Evolutionary conservation across 148 eudicot species (phyloP).

Genomic region (Drosera capensis): DNA sequence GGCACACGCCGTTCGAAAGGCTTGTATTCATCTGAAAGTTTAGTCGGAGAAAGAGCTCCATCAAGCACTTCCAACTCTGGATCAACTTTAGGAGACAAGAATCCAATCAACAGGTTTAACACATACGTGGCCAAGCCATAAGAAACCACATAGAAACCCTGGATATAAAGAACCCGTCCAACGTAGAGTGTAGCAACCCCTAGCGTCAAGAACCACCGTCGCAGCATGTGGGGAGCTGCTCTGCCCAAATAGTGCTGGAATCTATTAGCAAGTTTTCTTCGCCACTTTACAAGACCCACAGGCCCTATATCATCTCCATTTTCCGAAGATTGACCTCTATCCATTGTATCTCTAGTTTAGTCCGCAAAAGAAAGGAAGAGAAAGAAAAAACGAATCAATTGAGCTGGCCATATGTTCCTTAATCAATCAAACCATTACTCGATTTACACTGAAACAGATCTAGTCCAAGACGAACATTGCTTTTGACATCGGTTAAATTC

Average conservation of each 20-base stretch:
- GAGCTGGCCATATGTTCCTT: too few species aligned
- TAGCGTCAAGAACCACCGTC: constrained; percentile 60
- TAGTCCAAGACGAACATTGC: too few species aligned
- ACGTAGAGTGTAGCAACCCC: constrained; percentile 28
- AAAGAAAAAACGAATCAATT: too few species aligned
- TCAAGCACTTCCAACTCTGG: constrained; percentile 68
- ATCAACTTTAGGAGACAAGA: constrained; percentile 68
- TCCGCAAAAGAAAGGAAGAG: background rate
- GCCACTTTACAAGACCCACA: constrained; percentile 26
- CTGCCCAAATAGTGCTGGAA: constrained; percentile 54
- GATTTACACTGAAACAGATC: too few species aligned
- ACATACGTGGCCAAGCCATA: constrained; percentile 75
- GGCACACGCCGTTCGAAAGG: constrained; percentile 77
- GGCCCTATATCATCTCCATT: constrained; percentile 15
- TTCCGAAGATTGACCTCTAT: constrained; percentile 16
- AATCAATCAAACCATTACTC: too few species aligned
- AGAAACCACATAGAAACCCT: constrained; percentile 61
- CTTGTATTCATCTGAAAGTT: constrained; percentile 48
- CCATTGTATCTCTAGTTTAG: constrained; percentile 1
- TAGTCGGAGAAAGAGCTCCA: constrained; percentile 47
- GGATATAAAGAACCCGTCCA: constrained; percentile 38
- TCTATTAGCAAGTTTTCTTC: constrained; percentile 22
- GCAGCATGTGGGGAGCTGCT: constrained; percentile 40
- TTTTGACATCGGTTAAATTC: too few species aligned
- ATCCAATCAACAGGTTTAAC: constrained; percentile 66